Evolutionary conservation across 2,329 filamentous ascomycete species (phyloP).

Genomic region (Cadophora malorum): DNA sequence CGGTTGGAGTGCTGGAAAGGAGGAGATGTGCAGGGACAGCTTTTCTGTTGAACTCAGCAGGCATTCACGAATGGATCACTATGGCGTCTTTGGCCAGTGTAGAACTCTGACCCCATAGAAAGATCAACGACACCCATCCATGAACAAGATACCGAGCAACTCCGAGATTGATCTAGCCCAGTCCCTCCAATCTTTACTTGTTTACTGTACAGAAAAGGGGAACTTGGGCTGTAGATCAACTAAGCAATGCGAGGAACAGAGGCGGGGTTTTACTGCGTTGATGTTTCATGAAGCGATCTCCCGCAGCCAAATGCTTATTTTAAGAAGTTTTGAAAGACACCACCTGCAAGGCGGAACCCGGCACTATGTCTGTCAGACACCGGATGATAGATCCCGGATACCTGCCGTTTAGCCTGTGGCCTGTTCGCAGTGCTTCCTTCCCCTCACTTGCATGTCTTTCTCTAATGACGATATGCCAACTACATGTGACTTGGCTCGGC

Average conservation of each 20-base stretch:
- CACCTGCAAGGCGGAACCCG: neutral
- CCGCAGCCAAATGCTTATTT: neutral
- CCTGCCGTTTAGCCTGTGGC: neutral
- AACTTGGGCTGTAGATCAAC: neutral
- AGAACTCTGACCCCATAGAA: no score
- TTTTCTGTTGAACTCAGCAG: neutral
- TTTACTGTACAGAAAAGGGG: neutral
- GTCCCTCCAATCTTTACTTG: neutral
- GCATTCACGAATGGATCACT: neutral
- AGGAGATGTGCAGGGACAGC: neutral
- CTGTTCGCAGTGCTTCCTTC: neutral
- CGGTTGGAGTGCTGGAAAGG: no score
- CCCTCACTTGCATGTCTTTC: neutral
- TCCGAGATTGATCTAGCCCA: neutral
- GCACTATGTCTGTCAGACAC: neutral
- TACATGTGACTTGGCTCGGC: neutral
- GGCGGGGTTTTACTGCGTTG: neutral
- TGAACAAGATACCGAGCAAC: neutral
- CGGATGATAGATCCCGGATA: neutral
- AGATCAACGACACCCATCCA: no score
- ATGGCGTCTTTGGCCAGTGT: neutral
- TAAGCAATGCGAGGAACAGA: neutral
- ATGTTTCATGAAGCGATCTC: neutral
- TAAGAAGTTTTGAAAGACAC: neutral
- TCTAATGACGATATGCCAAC: no score